Evolutionary conservation across 495 filamentous ascomycete genomes (phyloP), one percentile per base, ranked within the genome.

Genomic region (Xanthoparmelia taractica): DNA sequence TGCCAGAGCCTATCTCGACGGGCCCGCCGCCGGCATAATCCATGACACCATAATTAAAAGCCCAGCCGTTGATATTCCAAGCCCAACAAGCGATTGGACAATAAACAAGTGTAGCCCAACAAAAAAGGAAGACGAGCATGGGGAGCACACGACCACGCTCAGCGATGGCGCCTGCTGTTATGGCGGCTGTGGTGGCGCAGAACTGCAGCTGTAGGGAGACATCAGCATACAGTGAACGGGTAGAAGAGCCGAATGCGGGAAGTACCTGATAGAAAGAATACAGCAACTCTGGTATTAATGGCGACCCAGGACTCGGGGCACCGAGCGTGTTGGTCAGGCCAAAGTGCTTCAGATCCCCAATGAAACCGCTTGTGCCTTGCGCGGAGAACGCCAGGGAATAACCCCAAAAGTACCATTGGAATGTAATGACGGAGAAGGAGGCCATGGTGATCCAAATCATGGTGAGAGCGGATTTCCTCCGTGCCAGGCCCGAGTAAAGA

Each of bases 21-120:
- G 94, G 95, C 37, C 93, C 94, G 67, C 94, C 94, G 69, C 94
- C 94, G 59, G 94, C 94, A 69, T 97, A 98, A 77, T 98, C 94
- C 71, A 96, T 78, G 48, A 96, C 93, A 64, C 95, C 95, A 72
- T 92, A 96, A 55, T 88, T 87, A 79, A 79, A 95, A 31, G 79
- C 91, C 94, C 94, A 98, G 40, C 94, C 94, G 71, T 96, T 93
- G 66, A 84, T 76, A 70, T 94, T 93, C 94, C 94, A 98, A 27
- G 81, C 88, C 94, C 94, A 98, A 80, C 87, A 96, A 61, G 91
- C 90, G 63, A 98, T 75, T 0, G 94, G 94, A 76, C 94, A 97
- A 83, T 98, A 98, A 58, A 97, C 94, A 61, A 97, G 80, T 0
- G 95, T 97, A 2, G 90, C 91, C 95, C 95, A 98, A 80, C 89